These are phyloP conservation scores for Suillus hirtellus DNA, from an alignment of 768 basidiomycete species.

Conservation along the genomic window DNA sequence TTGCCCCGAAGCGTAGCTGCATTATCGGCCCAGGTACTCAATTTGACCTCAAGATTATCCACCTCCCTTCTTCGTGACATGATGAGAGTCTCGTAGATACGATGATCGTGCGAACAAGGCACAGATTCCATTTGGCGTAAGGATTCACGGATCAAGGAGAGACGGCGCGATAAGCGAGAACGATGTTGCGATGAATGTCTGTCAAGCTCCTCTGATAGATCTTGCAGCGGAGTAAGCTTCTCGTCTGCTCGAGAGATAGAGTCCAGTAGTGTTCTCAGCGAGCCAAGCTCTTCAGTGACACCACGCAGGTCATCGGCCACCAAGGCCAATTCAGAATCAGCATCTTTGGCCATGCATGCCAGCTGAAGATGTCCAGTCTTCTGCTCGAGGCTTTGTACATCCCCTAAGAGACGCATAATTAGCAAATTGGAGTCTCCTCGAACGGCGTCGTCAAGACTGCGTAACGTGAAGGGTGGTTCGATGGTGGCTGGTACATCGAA, in stretches of 20 bases:
- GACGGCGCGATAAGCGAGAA: constrained; percentile 42
- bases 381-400: constrained; percentile 48
- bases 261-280: constrained; percentile 38
- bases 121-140: constrained; percentile 56
- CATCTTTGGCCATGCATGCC: constrained; percentile 52
- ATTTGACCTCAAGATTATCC: constrained; percentile 50
- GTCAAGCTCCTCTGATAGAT: constrained; percentile 40
- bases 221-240: constrained; percentile 37
- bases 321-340: constrained; percentile 45
- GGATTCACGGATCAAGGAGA: constrained; percentile 55
- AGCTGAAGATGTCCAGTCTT: constrained; percentile 50
- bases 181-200: constrained; percentile 34
- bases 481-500: constrained; percentile 33
- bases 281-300: constrained; percentile 41
- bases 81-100: constrained; percentile 49
- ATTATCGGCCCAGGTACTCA: constrained; percentile 50
- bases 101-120: constrained; percentile 43
- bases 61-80: constrained; percentile 48
- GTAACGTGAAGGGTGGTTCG: constrained; percentile 56
- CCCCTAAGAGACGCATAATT: constrained; percentile 61
- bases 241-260: constrained; percentile 28
- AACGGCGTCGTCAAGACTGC: constrained; percentile 62
- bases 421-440: constrained; percentile 71
- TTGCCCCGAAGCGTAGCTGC: constrained; percentile 32
- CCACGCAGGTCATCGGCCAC: constrained; percentile 40